phyloP scores from a whole-genome alignment of 2,329 filamentous ascomycete species.

The Lizonia empirigonia region DNA sequence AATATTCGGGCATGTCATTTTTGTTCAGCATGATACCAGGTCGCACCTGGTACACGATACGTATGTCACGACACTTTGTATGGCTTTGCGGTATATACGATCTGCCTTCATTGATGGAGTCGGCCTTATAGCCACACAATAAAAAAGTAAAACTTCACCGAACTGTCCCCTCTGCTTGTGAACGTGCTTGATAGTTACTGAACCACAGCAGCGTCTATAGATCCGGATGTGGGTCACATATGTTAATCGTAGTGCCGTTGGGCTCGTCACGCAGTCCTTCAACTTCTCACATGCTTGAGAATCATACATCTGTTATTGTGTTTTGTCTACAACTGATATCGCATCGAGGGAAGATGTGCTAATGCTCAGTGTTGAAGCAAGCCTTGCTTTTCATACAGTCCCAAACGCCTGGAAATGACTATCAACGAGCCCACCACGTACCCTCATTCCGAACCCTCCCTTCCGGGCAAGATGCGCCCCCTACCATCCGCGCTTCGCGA shows the following conservation, averaged over 20 bases:
- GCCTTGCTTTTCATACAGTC: slow-evolving; percentile 7
- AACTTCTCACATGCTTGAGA: too few relatives aligned
- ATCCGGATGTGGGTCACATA: too few relatives aligned
- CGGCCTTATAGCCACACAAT: slow-evolving; percentile 4
- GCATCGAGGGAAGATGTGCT: slow-evolving; percentile 4
- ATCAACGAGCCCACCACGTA: too few relatives aligned
- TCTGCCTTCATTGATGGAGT: neutral
- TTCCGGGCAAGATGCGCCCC: too few relatives aligned
- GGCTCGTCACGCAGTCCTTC: too few relatives aligned
- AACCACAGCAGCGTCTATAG: neutral
- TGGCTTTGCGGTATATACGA: neutral
- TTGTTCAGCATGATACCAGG: slow-evolving; percentile 11
- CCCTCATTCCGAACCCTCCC: too few relatives aligned
- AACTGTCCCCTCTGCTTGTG: neutral
- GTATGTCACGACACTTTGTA: slow-evolving; percentile 8
- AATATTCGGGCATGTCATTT: slow-evolving; percentile 12
- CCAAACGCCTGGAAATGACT: slow-evolving; percentile 12
- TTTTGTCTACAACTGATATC: neutral
- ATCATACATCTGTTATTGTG: too few relatives aligned
- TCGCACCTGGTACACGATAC: slow-evolving; percentile 7
- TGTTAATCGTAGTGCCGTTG: too few relatives aligned
- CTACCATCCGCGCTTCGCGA: slow-evolving; percentile 86
- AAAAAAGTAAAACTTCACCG: slow-evolving; percentile 3
- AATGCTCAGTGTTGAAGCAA: slow-evolving; percentile 12
- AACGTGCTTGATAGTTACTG: neutral